These are phyloP conservation scores for Penicillium fuscoglaucum DNA, from an alignment of 2,329 filamentous ascomycete genomes.

Conservation along the genomic window DNA sequence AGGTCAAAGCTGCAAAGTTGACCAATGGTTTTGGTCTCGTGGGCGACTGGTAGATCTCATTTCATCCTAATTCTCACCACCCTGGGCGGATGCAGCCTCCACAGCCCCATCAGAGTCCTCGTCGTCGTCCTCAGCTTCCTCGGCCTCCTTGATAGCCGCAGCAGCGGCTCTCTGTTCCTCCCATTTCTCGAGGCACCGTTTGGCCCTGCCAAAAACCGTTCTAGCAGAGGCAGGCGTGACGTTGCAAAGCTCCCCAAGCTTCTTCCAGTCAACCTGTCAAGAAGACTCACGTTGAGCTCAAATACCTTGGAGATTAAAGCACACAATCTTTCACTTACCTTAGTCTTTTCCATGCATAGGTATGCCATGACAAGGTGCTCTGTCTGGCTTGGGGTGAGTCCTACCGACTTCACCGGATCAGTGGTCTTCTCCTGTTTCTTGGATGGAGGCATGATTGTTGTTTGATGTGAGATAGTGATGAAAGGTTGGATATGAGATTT, in stretches of 20 bases:
- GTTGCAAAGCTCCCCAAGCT: background rate
- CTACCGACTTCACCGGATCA: background rate
- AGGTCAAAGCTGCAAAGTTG: too few species aligned
- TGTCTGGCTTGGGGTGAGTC: background rate
- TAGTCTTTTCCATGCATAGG: background rate
- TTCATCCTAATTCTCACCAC: background rate
- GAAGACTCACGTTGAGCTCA: background rate
- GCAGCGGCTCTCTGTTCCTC: background rate
- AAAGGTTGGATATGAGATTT: background rate
- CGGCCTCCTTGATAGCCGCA: too few species aligned
- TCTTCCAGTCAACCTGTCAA: background rate
- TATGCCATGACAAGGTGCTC: background rate
- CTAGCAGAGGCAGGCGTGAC: background rate
- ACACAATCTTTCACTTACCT: background rate
- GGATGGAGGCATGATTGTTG: background rate
- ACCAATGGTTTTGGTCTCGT: too few species aligned
- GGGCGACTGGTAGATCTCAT: background rate
- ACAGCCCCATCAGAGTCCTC: background rate
- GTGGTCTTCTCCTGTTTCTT: background rate
- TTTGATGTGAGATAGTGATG: too few species aligned
- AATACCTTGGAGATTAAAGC: background rate
- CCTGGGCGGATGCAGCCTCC: background rate
- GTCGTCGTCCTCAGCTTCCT: fast-evolving
- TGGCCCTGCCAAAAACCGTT: background rate
- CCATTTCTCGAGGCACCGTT: background rate